Percentiles rank a stretch among this genome's conserved stretches.
phyloP scores from a whole-genome alignment of 2,329 filamentous ascomycete genomes.

The Fusarium coffeatum region DNA sequence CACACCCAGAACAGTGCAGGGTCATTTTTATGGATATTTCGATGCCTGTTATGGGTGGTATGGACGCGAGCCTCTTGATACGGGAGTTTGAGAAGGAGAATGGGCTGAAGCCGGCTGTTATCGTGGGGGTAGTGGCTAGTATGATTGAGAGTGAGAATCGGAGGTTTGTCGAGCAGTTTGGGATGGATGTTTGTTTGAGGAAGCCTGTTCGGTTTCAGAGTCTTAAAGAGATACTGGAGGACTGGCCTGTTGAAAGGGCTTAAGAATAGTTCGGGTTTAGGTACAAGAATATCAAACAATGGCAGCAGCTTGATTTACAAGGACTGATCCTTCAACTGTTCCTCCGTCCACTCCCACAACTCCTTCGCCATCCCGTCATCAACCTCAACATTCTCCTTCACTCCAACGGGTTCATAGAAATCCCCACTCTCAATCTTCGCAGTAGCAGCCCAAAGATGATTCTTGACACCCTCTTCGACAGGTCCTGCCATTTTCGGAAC shows the following conservation, averaged over 20 bases:
- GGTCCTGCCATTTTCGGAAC: accelerated
- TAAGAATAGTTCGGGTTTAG: too few species aligned
- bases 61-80: neutral
- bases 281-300: too few species aligned
- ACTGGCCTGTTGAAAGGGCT: neutral
- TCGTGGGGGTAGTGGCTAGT: neutral
- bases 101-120: neutral
- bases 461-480: neutral
- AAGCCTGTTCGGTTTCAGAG: neutral
- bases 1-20: neutral
- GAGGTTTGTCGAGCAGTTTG: neutral
- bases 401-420: slow-evolving; percentile 18
- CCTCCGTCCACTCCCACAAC: slow-evolving; percentile 15
- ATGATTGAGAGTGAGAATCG: neutral
- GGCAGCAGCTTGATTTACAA: neutral
- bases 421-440: neutral
- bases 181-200: slow-evolving; percentile 1
- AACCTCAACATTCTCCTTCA: neutral
- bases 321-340: neutral
- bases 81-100: slow-evolving; percentile 5
- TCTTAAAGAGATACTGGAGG: neutral
- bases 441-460: neutral
- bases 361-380: neutral
- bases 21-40: slow-evolving; percentile 8
- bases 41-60: slow-evolving; percentile 20